Evolutionary conservation across 1,284 basidiomycete genomes (phyloP).

Genomic region (Ceratobasidium sp.): DNA sequence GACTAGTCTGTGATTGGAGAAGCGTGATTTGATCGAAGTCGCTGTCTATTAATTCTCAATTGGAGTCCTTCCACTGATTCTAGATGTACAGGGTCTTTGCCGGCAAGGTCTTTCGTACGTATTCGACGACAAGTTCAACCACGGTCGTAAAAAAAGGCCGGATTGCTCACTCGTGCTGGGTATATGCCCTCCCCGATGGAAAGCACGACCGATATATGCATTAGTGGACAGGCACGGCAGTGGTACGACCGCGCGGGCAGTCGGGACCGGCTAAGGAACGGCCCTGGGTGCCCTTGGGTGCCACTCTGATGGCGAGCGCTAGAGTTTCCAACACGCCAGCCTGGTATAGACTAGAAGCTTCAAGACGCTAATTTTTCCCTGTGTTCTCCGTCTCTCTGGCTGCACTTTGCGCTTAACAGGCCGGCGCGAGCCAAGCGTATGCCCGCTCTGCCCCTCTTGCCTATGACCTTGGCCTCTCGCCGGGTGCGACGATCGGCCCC

Average conservation of each 20-base stretch:
- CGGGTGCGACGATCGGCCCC: slow-evolving; percentile 42
- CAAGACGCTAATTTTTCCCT: slow-evolving; percentile 26
- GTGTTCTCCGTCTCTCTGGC: slow-evolving; percentile 11
- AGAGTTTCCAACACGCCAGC: slow-evolving; percentile 10
- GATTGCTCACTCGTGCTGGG: background rate
- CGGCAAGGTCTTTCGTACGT: background rate
- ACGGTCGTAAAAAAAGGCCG: background rate
- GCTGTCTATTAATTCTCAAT: slow-evolving; percentile 1
- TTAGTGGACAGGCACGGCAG: too few species aligned
- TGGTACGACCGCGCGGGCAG: background rate
- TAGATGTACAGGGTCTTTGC: slow-evolving; percentile 33
- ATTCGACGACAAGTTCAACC: background rate
- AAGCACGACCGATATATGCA: background rate
- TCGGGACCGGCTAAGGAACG: slow-evolving; percentile 13
- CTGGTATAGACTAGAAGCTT: slow-evolving; percentile 33
- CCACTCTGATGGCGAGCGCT: slow-evolving; percentile 19
- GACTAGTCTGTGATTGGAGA: slow-evolving; percentile 26
- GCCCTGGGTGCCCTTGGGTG: background rate
- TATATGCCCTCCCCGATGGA: background rate
- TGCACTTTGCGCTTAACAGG: background rate
- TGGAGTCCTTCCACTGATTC: slow-evolving; percentile 13
- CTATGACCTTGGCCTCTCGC: slow-evolving; percentile 38
- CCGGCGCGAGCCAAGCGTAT: background rate
- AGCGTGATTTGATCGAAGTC: slow-evolving; percentile 18
- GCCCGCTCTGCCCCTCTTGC: background rate